These are phyloP conservation scores for Urostyla sp. DNA, from an alignment of 73 alveolate genomes.

Conservation along the genomic window DNA sequence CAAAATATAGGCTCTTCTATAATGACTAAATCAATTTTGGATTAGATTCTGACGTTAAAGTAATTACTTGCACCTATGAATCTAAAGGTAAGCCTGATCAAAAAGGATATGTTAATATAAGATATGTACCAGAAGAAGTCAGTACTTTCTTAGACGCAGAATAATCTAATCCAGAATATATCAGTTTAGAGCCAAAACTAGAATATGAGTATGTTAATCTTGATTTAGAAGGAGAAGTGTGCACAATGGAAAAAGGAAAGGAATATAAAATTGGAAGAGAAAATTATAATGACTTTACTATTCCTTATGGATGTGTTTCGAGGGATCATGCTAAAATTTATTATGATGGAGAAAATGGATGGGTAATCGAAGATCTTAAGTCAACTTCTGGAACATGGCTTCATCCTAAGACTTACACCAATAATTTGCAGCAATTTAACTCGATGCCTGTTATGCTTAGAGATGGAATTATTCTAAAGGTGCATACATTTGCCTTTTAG, in stretches of 20 bases:
- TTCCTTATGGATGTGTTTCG: too few relatives aligned
- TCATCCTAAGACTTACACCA: conserved; percentile 1
- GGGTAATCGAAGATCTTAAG: not conserved
- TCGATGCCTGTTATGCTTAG: conserved; percentile 4
- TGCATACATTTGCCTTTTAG: not conserved
- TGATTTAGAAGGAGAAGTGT: not conserved
- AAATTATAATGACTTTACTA: too few relatives aligned
- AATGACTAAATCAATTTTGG: too few relatives aligned
- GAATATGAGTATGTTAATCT: not conserved
- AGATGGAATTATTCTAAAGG: not conserved
- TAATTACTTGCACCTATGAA: too few relatives aligned
- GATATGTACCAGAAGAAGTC: conserved; percentile 25
- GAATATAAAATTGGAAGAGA: not conserved
- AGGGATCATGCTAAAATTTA: not conserved
- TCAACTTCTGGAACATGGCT: conserved; percentile 15
- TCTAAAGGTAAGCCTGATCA: not conserved
- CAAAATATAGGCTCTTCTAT: too few relatives aligned
- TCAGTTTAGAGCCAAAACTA: not conserved
- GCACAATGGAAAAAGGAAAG: not conserved
- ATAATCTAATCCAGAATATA: not conserved
- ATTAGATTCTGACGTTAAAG: too few relatives aligned
- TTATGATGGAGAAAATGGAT: not conserved
- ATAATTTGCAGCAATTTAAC: not conserved
- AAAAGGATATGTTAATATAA: not conserved
- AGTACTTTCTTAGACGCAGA: not conserved